Evolutionary conservation across 306 rosid species (phyloP), one percentile per base, ranked within the genome.

Genomic region (Vigna unguiculata): DNA sequence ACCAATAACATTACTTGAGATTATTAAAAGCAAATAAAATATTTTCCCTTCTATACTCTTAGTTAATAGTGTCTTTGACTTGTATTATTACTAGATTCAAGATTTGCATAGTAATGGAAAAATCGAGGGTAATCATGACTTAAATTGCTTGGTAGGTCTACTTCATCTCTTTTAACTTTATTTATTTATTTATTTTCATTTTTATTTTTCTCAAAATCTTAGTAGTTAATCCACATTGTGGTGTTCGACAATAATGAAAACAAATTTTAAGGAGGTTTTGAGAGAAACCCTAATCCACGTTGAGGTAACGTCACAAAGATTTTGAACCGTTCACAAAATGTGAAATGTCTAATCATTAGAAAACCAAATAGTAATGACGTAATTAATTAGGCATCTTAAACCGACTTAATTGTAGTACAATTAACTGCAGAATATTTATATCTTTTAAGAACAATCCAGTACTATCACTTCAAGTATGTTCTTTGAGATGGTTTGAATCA

Each of bases 1-100:
- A 74, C 84, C 85, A 76, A 74, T 78, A 22, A 69, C 32, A 20
- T 85, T 21, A 3, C 59, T 52, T 68, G 45, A 49, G 67, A 77
- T 58, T 28, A 59, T 7, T 21, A 47, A 41, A 73, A 66, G 3
- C 20, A 41, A 67, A 59, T 55, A 30, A 4, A 47, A 55, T 38
- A 32, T 14, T 38, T 5, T 14, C 24, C 53, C 30, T 71, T 16
- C 11, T 4, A 25, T 65, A n/a, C 6, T 64, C 60, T 40, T 13
- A 30, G 32, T 25, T 82, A 65, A 48, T 71, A 53, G 55, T 36
- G 59, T 20, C 45, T 77, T 67, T 77, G 64, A 80, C 61, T 75
- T 43, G 67, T n/a, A 41, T 41, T n/a, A 41, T 41, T 21, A 71
- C 45, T 61, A 49, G 38, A 65, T 63, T 49, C 20, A 79, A 71